Evolutionary conservation across 2,329 filamentous ascomycete genomes (phyloP).

Genomic region (Neopestalotiopsis clavispora): DNA sequence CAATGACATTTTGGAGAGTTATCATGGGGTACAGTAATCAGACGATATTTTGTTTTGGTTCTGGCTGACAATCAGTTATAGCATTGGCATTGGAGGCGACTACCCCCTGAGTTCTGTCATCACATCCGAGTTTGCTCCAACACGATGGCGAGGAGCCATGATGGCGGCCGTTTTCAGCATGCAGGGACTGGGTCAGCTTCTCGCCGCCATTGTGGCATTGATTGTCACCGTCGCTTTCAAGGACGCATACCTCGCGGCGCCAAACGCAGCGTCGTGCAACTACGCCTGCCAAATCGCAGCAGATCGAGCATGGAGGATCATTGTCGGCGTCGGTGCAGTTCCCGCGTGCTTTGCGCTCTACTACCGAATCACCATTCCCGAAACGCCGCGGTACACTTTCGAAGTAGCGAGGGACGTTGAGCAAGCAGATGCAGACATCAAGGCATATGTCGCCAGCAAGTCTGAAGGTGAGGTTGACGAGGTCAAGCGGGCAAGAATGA

Average conservation of each 20-base stretch:
- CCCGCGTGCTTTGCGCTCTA: conserved; percentile 82
- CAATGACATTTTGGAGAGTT: conserved; percentile 70
- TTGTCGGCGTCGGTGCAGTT: conserved; percentile 79
- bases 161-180: conserved; percentile 84
- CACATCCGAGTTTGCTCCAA: conserved; percentile 84
- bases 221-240: conserved; percentile 72
- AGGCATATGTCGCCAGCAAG: conserved; percentile 58
- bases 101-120: conserved; percentile 83
- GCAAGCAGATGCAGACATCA: conserved; percentile 76
- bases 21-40: conserved; percentile 60
- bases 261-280: conserved; percentile 55
- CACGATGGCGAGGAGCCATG: conserved; percentile 82
- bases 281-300: conserved; percentile 70
- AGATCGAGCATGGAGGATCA: conserved; percentile 81
- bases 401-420: conserved; percentile 78
- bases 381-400: conserved; percentile 84
- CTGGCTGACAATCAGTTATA: conserved; percentile 35
- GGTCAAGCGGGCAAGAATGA: conserved; percentile 56
- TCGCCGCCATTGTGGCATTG: conserved; percentile 71
- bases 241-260: conserved; percentile 47
- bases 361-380: conserved; percentile 84
- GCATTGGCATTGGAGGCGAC: conserved; percentile 80
- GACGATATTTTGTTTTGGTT: background rate
- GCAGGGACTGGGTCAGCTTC: conserved; percentile 82
- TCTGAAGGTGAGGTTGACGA: conserved; percentile 53